Conservation (phyloP, 257 asterid species). For the Ajuga chamaepitys region DNA sequence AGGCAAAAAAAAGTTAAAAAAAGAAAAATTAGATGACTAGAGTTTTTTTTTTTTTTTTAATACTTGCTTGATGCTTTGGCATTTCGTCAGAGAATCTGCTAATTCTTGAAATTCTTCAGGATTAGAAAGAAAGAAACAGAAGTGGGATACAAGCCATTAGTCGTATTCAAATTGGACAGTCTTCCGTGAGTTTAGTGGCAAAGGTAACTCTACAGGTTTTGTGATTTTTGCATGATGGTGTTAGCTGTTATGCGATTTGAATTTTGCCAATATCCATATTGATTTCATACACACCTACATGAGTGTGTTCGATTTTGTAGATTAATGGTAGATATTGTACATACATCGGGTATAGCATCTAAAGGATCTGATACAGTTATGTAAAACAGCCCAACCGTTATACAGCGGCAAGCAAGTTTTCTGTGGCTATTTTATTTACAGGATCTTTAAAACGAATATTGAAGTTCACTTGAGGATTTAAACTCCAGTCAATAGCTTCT, state of each 20-base stretch:
- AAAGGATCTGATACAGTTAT: background rate
- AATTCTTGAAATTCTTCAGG: background rate
- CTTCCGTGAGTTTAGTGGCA: no score
- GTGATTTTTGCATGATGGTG: no score
- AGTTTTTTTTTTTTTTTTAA: background rate
- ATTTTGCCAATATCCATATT: no score
- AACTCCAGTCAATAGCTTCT: slow-evolving; percentile 36
- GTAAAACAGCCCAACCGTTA: background rate
- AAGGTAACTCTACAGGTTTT: no score
- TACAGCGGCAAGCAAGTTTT: background rate
- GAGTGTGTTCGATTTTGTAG: no score
- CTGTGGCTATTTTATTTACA: slow-evolving; percentile 25
- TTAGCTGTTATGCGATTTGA: no score
- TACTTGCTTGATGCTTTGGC: background rate
- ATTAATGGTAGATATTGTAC: no score
- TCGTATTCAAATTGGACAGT: background rate
- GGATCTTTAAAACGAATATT: slow-evolving; percentile 2
- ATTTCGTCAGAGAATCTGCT: no score
- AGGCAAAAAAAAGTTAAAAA: slow-evolving; percentile 14
- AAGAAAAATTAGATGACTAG: slow-evolving; percentile 3
- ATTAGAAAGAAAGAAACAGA: background rate
- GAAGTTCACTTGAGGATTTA: slow-evolving; percentile 16
- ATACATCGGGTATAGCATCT: no score
- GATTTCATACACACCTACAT: no score
- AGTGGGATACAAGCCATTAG: no score